Base-by-base conservation (phyloP, 2,329 filamentous ascomycete genomes). In the Aspergillus eucalypticola region DNA sequence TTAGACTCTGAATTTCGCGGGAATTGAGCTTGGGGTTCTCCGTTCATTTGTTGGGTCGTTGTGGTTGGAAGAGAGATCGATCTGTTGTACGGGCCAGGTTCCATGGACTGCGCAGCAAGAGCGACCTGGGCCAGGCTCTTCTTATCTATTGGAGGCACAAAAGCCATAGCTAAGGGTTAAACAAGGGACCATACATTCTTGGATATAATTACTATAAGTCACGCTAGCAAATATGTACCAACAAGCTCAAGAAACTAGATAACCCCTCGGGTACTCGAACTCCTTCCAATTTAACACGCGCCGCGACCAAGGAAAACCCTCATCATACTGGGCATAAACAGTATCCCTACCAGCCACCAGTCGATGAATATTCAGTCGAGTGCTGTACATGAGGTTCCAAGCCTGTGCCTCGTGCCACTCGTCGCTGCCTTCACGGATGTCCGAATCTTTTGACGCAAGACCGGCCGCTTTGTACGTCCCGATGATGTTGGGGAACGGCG, bases 401-500 rank as follows among this genome's bases (percentile, higher is more conserved):
- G 64, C 54, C 48, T 55, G 42, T 7, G 64, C 64, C 35, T 62
- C 61, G 32, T 62, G 61, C 35, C 59, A 62, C 23, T 67, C 60
- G 23, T 58, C 57, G 10, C 58, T 61, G 21, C 67, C 63, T 29
- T 62, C 49, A 27, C 71, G 59, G 46, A 74, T 73, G 61, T 74
- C 70, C 46, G 68, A 71, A 53, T 68, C 64, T 27, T 73, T 59
- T 60, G 67, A 66, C 7, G 58, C 35, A 7, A 56, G 57, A 7
- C 82, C 82, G 0, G 73, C 73, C 0, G 75, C 67, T 1, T 78
- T 72, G 61, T 82, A 78, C 15, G 81, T 78, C n/a, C 80, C 75
- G 65, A 84, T 81, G 3, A 84, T 67, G 29, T 74, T 71, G 0
- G 81, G 82, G 74, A 61, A 83, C 44, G 69, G 81, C 78, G 48